phyloP scores from a whole-genome alignment of 441 rosid genomes.

The Populus hybrid region DNA sequence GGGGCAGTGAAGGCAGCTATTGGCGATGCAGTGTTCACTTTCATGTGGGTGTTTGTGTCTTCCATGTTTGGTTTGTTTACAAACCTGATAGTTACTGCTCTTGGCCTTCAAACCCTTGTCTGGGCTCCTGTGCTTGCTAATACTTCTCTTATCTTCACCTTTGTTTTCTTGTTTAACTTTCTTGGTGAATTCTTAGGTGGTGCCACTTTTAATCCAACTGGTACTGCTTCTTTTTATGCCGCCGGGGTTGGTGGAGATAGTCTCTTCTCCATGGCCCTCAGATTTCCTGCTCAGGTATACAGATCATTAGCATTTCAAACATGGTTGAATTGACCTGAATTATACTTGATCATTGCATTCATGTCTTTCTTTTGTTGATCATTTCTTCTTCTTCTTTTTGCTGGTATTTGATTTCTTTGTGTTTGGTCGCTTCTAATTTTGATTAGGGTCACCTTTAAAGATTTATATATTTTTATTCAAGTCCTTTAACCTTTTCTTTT shows the following conservation, averaged over 20 bases:
- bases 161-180: constrained; percentile 50
- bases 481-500: not conserved
- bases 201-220: constrained; percentile 84
- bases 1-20: constrained; percentile 61
- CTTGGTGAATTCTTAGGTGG: constrained; percentile 65
- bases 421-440: not conserved
- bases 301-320: not conserved
- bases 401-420: not conserved
- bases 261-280: constrained; percentile 79
- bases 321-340: not conserved
- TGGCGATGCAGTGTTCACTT: constrained; percentile 64
- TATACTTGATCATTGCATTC: not conserved
- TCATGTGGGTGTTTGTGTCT: constrained; percentile 70
- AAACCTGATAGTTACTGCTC: constrained; percentile 39
- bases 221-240: constrained; percentile 72
- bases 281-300: constrained; percentile 85
- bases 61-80: constrained; percentile 71
- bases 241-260: constrained; percentile 69
- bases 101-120: constrained; percentile 41
- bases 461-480: not conserved
- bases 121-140: constrained; percentile 55
- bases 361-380: not conserved
- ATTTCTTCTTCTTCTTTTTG: not conserved
- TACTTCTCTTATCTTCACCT: constrained; percentile 50
- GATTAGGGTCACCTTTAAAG: not conserved